These are phyloP conservation scores for Leishmania martiniquensis DNA, from an alignment of 208 protist genomes.

Conservation along the genomic window DNA sequence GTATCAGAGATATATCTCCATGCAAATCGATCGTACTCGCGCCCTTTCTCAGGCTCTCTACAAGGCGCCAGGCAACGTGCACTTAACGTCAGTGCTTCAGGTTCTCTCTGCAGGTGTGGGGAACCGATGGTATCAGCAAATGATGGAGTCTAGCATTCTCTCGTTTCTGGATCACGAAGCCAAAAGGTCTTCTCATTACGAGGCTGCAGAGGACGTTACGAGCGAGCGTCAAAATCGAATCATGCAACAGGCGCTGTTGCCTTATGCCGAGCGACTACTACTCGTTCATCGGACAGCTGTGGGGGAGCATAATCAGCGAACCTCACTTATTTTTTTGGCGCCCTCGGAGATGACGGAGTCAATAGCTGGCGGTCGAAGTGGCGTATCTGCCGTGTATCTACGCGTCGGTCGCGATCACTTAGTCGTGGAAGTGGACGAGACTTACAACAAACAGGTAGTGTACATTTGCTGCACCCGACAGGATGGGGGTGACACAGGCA, in stretches of 20 bases:
- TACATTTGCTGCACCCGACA: conserved; percentile 62
- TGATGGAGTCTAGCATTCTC: conserved; percentile 59
- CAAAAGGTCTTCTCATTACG: conserved; percentile 45
- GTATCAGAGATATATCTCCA: conserved; percentile 59
- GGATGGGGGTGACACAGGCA: conserved; percentile 31
- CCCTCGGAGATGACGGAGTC: conserved; percentile 76
- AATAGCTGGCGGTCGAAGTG: conserved; percentile 70
- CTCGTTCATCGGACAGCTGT: conserved; percentile 71
- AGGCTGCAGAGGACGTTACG: conserved; percentile 69
- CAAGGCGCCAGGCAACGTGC: conserved; percentile 41
- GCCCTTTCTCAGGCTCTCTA: conserved; percentile 40
- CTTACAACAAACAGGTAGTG: conserved; percentile 82
- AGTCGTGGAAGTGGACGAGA: conserved; percentile 83
- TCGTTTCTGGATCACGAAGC: conserved; percentile 57
- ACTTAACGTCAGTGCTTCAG: conserved; percentile 77
- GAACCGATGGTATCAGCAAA: conserved; percentile 61
- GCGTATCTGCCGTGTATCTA: conserved; percentile 75
- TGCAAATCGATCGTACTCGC: conserved; percentile 49
- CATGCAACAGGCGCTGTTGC: conserved; percentile 79
- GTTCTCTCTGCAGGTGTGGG: conserved; percentile 75
- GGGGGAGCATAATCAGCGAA: conserved; percentile 30
- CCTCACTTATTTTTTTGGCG: conserved; percentile 42
- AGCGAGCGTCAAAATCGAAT: conserved; percentile 87
- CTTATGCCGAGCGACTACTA: conserved; percentile 73
- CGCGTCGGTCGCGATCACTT: conserved; percentile 66